Conservation (phyloP, 2,329 filamentous ascomycete species). For the Verticillium dahliae region DNA sequence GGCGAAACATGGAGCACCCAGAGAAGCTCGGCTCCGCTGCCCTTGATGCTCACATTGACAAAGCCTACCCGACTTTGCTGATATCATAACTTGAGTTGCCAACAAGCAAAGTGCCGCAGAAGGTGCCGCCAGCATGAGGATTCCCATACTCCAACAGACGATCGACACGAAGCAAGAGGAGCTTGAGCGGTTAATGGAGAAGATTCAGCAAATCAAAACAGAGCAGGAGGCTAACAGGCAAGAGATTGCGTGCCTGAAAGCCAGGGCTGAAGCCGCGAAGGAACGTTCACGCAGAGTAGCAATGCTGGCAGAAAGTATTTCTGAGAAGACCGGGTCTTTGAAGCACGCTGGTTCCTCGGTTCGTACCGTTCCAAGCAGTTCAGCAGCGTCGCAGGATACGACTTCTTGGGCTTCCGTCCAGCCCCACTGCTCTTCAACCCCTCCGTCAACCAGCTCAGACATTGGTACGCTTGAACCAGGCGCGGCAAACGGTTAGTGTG, state of each 20-base stretch:
- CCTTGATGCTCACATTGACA: not conserved
- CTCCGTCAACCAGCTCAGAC: not conserved
- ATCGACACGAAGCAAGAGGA: not conserved
- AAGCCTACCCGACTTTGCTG: not conserved
- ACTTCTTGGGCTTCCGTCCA: not conserved
- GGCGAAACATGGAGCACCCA: not conserved
- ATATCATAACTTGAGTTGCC: not conserved
- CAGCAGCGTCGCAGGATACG: not conserved
- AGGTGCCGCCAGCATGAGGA: not conserved
- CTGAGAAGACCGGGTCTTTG: not conserved
- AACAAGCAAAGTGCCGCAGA: not conserved
- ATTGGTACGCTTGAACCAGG: not conserved
- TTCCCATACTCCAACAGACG: not conserved
- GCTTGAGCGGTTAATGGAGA: not conserved
- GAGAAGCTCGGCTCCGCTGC: not conserved
- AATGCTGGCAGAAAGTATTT: not conserved
- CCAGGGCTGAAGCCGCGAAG: not conserved
- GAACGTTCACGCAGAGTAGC: not conserved
- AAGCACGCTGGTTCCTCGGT: not conserved
- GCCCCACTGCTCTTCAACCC: not conserved
- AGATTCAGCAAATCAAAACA: not conserved
- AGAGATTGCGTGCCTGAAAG: not conserved
- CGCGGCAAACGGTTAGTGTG: not conserved
- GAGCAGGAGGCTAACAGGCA: not conserved
- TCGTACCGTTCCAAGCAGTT: not conserved